Percentiles rank a stretch among this genome's conserved stretches.
These are phyloP conservation scores for Thielaviopsis ethacetica DNA, from an alignment of 2,329 filamentous ascomycete species.

Conservation along the genomic window DNA sequence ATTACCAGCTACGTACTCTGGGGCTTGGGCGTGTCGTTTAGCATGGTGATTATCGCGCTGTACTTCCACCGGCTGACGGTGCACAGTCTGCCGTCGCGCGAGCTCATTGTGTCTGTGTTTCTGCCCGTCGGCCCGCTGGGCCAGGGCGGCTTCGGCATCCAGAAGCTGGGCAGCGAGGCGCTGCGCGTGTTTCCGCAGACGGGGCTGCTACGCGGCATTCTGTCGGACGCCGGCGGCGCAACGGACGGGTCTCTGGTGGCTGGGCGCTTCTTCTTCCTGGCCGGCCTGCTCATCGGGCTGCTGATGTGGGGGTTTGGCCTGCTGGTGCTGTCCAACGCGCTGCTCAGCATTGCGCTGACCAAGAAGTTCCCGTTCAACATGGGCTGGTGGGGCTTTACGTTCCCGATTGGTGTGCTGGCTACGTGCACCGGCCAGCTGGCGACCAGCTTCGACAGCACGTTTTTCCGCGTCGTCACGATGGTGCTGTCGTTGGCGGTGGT, in stretches of 20 bases:
- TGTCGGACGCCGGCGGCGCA: slow-evolving; percentile 15
- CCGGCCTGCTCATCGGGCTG: slow-evolving; percentile 18
- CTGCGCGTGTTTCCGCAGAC: slow-evolving; percentile 24
- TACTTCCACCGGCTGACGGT: slow-evolving; percentile 55
- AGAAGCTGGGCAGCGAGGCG: slow-evolving; percentile 34
- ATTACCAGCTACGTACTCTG: slow-evolving; percentile 52
- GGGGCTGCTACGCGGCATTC: slow-evolving; percentile 25
- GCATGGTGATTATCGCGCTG: slow-evolving; percentile 45
- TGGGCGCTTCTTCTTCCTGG: slow-evolving; percentile 25
- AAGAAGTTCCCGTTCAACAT: slow-evolving; percentile 28
- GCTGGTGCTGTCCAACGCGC: slow-evolving; percentile 27
- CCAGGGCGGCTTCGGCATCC: slow-evolving; percentile 44
- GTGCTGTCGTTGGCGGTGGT: slow-evolving; percentile 25
- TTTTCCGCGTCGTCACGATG: slow-evolving; percentile 26
- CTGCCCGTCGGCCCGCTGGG: slow-evolving; percentile 51
- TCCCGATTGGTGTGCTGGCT: slow-evolving; percentile 29
- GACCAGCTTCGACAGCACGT: slow-evolving; percentile 24
- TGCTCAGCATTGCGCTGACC: slow-evolving; percentile 25
- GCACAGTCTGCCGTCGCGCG: slow-evolving; percentile 47
- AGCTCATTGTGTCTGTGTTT: slow-evolving; percentile 52
- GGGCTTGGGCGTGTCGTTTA: slow-evolving; percentile 44
- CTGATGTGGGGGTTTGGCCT: slow-evolving; percentile 30
- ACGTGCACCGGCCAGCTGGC: slow-evolving; percentile 25
- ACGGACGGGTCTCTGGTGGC: slow-evolving; percentile 41
- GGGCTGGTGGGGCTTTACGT: slow-evolving; percentile 33